phyloP scores from a whole-genome alignment of 2,329 filamentous ascomycete genomes.

The Aspergillus costaricaensis region DNA sequence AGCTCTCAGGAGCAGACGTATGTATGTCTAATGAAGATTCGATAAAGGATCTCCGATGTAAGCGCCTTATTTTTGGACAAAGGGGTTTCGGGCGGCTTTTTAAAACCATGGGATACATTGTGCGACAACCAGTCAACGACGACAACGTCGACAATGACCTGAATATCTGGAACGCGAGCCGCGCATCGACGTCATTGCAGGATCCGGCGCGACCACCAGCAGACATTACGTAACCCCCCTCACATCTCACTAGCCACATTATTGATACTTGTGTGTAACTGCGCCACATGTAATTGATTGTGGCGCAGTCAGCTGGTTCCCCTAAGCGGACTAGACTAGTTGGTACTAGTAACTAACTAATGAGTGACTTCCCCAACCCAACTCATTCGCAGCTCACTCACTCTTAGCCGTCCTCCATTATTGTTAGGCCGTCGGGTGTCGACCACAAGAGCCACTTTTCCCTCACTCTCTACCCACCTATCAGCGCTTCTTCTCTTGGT shows the following conservation, averaged over 20 bases:
- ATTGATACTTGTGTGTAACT: too few relatives aligned
- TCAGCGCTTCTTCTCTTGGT: background rate
- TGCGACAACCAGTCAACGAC: constrained; percentile 1
- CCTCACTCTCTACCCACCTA: background rate
- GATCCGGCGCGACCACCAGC: background rate
- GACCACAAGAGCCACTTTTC: constrained; percentile 4
- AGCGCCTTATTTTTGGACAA: background rate
- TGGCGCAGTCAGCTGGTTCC: background rate
- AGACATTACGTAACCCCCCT: constrained; percentile 1
- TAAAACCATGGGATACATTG: background rate
- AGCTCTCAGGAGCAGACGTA: background rate
- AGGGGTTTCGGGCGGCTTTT: constrained; percentile 1
- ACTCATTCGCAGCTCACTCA: background rate
- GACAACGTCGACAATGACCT: constrained; percentile 2
- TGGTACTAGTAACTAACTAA: too few relatives aligned
- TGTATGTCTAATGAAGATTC: background rate
- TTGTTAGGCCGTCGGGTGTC: constrained; percentile 10
- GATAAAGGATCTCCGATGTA: background rate
- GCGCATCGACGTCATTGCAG: constrained; percentile 5
- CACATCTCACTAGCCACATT: constrained; percentile 5
- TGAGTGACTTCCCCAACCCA: background rate
- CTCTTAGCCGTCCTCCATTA: background rate
- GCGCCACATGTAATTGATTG: background rate
- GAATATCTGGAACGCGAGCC: background rate
- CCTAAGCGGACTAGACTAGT: too few relatives aligned